Evolutionary conservation across 192 early-diverging fungal genomes (phyloP), one percentile per base, ranked within the genome.

Genomic region (Coemansia sp.): DNA sequence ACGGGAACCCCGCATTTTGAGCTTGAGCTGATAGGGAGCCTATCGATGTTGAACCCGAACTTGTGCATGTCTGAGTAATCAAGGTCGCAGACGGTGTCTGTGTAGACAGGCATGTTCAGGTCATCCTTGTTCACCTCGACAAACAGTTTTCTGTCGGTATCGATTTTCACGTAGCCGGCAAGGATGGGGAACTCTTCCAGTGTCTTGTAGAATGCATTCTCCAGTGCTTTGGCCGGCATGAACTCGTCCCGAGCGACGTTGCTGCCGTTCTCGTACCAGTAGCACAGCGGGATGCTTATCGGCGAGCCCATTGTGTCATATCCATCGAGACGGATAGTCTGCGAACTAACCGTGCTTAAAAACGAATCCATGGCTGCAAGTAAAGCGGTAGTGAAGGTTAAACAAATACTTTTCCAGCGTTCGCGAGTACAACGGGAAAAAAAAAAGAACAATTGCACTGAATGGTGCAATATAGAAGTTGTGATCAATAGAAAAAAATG

Each of bases 81-180:
- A 7, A 63, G 14, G 2, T 49, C 14, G 58, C 65, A 64, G 8
- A 38, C 12, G 2, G 75, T 64, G 54, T 68, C 69, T 3, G 17
- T 45, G 20, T 64, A 77, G 41, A 63, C 56, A 45, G 75, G 75
- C 65, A 77, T 61, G 53, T 71, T 76, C 14, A 76, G 19, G 48
- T 71, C 41, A 45, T 43, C 17, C 22, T 19, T n/a, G 32, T 76
- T 54, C 1, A 70, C 64, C 8, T 45, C 38, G 7, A 76, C 16
- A 5, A 50, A 14, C 5, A 14, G 32, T 5, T 42, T 20, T 0
- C 69, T 61, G 11, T 63, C 19, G 14, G 40, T 6, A 16, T 32
- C 64, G 6, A 42, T 14, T 19, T 6, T 49, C 14, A 70, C 5
- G 12, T 61, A 43, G 1, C 75, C 75, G 10, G 55, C 69, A 4